Conservation (phyloP, 805 yeast species). For the Grigorovia transvaalensis region DNA sequence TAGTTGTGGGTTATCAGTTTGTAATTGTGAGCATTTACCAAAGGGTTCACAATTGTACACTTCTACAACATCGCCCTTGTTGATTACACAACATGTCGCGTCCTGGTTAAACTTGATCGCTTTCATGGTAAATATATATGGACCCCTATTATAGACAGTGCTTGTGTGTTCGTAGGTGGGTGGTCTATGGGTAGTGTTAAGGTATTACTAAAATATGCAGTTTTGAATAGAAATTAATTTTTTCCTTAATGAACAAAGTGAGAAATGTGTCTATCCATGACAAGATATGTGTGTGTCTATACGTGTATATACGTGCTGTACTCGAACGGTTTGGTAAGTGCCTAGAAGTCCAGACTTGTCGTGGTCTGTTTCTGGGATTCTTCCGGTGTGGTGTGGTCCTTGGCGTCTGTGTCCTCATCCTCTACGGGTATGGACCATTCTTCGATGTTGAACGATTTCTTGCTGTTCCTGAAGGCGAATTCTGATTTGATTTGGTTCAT, state of each 20-base stretch:
- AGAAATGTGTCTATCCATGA: too few species aligned
- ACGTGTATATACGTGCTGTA: too few species aligned
- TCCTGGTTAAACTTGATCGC: conserved; percentile 82
- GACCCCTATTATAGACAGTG: too few species aligned
- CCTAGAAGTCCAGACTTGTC: conserved; percentile 7
- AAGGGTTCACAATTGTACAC: conserved; percentile 86
- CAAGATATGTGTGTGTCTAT: too few species aligned
- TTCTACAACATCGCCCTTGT: conserved; percentile 57
- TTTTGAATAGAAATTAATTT: neutral
- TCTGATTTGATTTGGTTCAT: conserved; percentile 71
- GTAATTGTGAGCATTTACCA: conserved; percentile 46
- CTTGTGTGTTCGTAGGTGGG: neutral
- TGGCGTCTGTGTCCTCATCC: conserved; percentile 9
- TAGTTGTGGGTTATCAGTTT: neutral
- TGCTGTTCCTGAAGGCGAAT: conserved; percentile 77
- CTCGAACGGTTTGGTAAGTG: too few species aligned
- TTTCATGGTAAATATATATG: conserved; percentile 25
- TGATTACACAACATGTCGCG: conserved; percentile 61
- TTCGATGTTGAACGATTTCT: conserved; percentile 74
- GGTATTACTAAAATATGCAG: neutral
- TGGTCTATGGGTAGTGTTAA: too few species aligned
- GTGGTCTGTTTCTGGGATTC: neutral
- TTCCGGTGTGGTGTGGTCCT: neutral
- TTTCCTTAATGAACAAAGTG: neutral
- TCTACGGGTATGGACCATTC: conserved; percentile 98